phyloP scores from a whole-genome alignment of 306 rosid genomes.

The Quillaja saponaria region DNA sequence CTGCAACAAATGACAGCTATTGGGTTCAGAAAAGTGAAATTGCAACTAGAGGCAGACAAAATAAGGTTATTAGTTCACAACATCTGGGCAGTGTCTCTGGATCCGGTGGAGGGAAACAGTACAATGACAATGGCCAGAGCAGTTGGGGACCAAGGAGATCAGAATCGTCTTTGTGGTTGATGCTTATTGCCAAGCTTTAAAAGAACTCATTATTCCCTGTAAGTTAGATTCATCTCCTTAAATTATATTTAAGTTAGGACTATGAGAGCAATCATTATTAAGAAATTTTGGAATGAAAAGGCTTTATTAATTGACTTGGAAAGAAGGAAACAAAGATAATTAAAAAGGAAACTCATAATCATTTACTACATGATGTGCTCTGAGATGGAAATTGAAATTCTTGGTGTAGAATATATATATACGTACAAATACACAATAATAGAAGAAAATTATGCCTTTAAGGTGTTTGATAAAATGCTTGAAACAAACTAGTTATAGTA shows the following conservation, averaged over 20 bases:
- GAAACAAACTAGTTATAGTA: no score
- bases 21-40: slow-evolving; percentile 64
- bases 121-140: slow-evolving; percentile 55
- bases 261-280: not conserved
- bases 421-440: no score
- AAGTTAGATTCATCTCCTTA: slow-evolving; percentile 40
- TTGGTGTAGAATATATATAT: no score
- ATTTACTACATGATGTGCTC: no score
- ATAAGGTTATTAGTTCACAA: slow-evolving; percentile 53
- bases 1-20: slow-evolving; percentile 52
- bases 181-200: slow-evolving; percentile 78
- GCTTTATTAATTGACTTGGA: not conserved
- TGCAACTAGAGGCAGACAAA: slow-evolving; percentile 54
- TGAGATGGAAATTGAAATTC: no score
- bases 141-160: slow-evolving; percentile 80
- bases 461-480: no score
- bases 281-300: no score
- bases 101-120: slow-evolving; percentile 63
- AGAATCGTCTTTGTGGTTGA: slow-evolving; percentile 74
- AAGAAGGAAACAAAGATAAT: not conserved
- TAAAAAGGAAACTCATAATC: no score
- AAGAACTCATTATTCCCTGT: slow-evolving; percentile 84
- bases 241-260: slow-evolving; percentile 11
- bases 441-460: no score
- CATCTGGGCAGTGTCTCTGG: slow-evolving; percentile 58